Evolutionary conservation across 345 rosid species (phyloP).

Genomic region (Citrus trifoliata): DNA sequence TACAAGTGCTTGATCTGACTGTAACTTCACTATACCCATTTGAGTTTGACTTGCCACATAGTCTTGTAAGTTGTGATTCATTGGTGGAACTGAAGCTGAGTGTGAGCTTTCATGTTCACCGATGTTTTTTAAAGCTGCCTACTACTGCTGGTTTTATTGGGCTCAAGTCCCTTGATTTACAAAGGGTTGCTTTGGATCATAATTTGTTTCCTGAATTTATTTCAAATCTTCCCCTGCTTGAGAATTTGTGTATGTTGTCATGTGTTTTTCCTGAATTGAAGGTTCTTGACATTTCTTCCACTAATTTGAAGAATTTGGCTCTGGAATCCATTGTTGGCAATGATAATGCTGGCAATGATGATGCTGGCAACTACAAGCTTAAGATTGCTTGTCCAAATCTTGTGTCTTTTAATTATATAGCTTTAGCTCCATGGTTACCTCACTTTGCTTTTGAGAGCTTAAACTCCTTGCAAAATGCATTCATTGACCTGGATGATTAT

Average conservation of each 20-base stretch:
- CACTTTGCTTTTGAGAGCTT: neutral
- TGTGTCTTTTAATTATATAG: neutral
- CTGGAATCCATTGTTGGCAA: no score
- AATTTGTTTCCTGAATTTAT: neutral
- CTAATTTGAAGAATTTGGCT: no score
- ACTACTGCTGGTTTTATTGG: no score
- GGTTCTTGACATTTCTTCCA: no score
- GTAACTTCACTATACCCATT: neutral
- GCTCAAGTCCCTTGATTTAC: neutral
- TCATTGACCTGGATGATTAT: neutral
- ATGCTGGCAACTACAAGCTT: neutral
- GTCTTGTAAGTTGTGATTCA: neutral
- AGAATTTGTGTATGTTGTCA: no score
- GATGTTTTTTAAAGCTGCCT: no score
- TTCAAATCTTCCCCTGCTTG: no score
- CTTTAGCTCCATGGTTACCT: neutral
- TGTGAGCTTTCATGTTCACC: neutral
- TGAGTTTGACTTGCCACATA: neutral
- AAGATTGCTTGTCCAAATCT: slow-evolving; percentile 6
- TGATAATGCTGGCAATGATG: no score
- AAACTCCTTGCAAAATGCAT: neutral
- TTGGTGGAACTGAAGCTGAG: neutral
- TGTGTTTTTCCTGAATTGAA: no score
- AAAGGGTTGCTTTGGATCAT: neutral
- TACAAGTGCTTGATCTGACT: neutral